Evolutionary conservation across 1,139 yeast genomes (phyloP), one percentile per base, ranked within the genome.

Genomic region (Pichia sp.): DNA sequence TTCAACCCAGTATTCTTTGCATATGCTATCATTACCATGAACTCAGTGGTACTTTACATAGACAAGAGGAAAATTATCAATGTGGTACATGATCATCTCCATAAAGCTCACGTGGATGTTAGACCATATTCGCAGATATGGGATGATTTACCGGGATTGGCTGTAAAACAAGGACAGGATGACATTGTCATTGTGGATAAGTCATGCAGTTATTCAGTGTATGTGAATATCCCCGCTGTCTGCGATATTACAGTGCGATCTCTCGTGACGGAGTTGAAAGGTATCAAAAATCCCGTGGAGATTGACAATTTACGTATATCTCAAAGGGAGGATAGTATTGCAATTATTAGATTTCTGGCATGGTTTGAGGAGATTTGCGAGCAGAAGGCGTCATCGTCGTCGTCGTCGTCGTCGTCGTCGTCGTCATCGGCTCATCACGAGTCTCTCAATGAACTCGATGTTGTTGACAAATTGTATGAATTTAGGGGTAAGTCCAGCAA

Each of bases 261-360:
- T 45, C 54, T 40, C 51, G 55, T 51, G 45, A 63, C 44, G 34
- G 65, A 45, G 62, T 58, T 71, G 42, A 74, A 74, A 51, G 65
- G 74, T 8, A 55, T 72, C 27, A 74, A 74, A 47, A 74, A 74
- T 48, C 46, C 48, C 6, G 52, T 55, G 11, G 80, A 74, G 50
- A 58, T 72, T 31, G 44, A 54, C 26, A 77, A 77, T 10, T 72
- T 76, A 9, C 61, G 59, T 34, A 40, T 45, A 12, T 77, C 79
- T 1, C 77, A 73, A 45, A 55, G 69, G 37, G 69, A 69, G 48
- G 80, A 74, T 52, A 75, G 77, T 30, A 60, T 73, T 39, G 78
- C 80, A 2, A 56, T 74, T 32, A 56, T 69, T 26, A 61, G 64
- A 35, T 70, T 71, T 35, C 69, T 72, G 47, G 63, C 75, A 3